Conservation (phyloP, 1,284 basidiomycete species). For the Agaricales sp. region DNA sequence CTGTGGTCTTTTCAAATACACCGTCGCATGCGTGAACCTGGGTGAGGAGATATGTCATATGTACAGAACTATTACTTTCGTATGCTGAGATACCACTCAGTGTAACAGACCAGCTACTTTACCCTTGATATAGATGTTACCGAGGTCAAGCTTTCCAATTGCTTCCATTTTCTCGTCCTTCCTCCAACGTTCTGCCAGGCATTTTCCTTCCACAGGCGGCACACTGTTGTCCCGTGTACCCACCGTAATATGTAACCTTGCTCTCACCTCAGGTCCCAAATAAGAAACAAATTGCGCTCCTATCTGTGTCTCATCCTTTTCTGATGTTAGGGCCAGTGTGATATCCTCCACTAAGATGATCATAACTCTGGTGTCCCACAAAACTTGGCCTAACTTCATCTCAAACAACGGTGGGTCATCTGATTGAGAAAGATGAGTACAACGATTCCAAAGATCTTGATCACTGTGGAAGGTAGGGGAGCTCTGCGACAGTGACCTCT, state of each 20-base stretch:
- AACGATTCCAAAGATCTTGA: constrained; percentile 56
- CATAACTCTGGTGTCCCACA: constrained; percentile 81
- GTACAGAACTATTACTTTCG: too few relatives aligned
- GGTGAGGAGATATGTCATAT: too few relatives aligned
- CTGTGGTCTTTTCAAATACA: too few relatives aligned
- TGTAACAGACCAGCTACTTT: too few relatives aligned
- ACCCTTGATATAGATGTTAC: not conserved
- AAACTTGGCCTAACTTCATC: constrained; percentile 51
- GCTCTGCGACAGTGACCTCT: constrained; percentile 35
- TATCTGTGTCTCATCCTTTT: constrained; percentile 24
- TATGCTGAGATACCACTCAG: too few relatives aligned
- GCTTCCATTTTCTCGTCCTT: constrained; percentile 19
- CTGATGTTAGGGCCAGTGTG: constrained; percentile 18
- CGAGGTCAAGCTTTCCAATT: not conserved
- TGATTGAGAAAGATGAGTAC: constrained; percentile 35
- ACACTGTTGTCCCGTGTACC: constrained; percentile 57
- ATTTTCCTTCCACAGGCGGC: constrained; percentile 61
- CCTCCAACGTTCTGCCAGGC: constrained; percentile 50
- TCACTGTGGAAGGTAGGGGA: constrained; percentile 16
- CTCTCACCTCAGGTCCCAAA: constrained; percentile 37
- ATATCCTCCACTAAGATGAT: constrained; percentile 58
- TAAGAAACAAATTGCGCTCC: constrained; percentile 29
- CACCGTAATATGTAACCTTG: constrained; percentile 79
- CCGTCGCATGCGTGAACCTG: too few relatives aligned
- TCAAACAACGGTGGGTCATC: constrained; percentile 42